Conservation (phyloP, 371 early-diverging fungal species). For the Mortierella sp. region DNA sequence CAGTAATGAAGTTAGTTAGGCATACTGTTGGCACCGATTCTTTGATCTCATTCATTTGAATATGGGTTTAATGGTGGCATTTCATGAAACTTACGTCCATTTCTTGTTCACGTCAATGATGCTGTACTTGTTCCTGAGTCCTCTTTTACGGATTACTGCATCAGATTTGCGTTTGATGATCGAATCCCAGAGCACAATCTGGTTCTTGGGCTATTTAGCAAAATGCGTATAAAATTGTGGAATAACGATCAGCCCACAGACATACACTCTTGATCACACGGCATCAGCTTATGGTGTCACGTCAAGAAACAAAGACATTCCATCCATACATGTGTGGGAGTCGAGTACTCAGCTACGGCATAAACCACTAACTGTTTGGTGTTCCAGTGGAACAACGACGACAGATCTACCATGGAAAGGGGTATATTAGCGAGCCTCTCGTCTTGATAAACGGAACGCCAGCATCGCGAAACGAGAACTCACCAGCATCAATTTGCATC, state of each 20-base stretch:
- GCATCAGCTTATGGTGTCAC: not conserved
- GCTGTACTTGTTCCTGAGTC: conserved; percentile 81
- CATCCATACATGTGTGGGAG: conserved; percentile 65
- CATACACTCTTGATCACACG: conserved; percentile 3
- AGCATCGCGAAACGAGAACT: not conserved
- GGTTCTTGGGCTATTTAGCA: conserved; percentile 64
- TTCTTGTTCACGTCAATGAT: conserved; percentile 73
- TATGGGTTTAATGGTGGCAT: conserved; percentile 15
- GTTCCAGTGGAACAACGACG: conserved; percentile 94
- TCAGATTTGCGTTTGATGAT: conserved; percentile 81
- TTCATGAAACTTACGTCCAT: conserved; percentile 66
- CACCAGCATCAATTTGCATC: conserved; percentile 85
- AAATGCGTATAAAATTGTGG: not conserved
- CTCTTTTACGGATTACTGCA: conserved; percentile 69
- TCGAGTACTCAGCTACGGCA: conserved; percentile 87
- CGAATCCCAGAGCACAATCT: conserved; percentile 93
- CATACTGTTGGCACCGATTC: not conserved
- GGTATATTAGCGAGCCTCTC: too few relatives aligned
- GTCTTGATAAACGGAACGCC: too few relatives aligned
- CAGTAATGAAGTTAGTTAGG: conserved; percentile 12
- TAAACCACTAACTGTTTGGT: conserved; percentile 95
- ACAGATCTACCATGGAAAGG: conserved; percentile 72
- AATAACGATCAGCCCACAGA: not conserved
- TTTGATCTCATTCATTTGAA: not conserved
- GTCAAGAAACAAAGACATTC: not conserved